Percentiles rank a stretch among this genome's conserved stretches.
Evolutionary conservation across 306 rosid species (phyloP).

Genomic region (Prunus davidiana): DNA sequence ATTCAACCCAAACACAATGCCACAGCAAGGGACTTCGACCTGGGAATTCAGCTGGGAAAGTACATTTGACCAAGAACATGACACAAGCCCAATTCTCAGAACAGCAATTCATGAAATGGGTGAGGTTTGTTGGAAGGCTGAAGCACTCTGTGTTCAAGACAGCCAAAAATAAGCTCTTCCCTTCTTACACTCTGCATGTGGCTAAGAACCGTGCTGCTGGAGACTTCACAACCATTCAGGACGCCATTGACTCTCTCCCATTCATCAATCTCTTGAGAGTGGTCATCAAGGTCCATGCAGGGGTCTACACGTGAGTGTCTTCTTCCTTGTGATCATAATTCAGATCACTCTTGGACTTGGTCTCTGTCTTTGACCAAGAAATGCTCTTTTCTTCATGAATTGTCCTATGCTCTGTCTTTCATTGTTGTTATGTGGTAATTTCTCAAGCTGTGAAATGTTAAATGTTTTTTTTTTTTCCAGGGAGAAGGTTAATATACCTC

Average conservation of each 20-base stretch:
- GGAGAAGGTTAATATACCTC: slow-evolving; percentile 85
- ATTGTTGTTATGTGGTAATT: not conserved
- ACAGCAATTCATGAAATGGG: slow-evolving; percentile 87
- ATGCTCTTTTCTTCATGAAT: not conserved
- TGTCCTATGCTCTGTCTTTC: not conserved
- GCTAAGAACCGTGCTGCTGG: slow-evolving; percentile 50
- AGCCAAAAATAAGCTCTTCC: slow-evolving; percentile 76
- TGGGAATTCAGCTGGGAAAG: slow-evolving; percentile 28
- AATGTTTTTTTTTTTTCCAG: slow-evolving; percentile 31
- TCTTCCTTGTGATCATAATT: not conserved
- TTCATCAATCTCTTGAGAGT: slow-evolving; percentile 81
- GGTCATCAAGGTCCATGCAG: slow-evolving; percentile 86
- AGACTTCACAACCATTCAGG: slow-evolving; percentile 75
- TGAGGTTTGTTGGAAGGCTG: slow-evolving; percentile 69
- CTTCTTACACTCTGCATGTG: slow-evolving; percentile 77
- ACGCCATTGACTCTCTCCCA: slow-evolving; percentile 87
- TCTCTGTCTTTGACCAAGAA: slow-evolving; percentile 20
- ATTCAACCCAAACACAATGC: slow-evolving; percentile 35
- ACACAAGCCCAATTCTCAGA: slow-evolving; percentile 54
- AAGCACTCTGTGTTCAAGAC: slow-evolving; percentile 66
- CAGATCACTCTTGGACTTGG: not conserved
- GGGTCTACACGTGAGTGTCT: slow-evolving; percentile 80
- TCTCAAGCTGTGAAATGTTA: not conserved
- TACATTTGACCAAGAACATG: slow-evolving; percentile 27
- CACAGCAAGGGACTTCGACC: slow-evolving; percentile 59